phyloP scores from a whole-genome alignment of 495 filamentous ascomycete genomes.

The Darksidea phi region DNA sequence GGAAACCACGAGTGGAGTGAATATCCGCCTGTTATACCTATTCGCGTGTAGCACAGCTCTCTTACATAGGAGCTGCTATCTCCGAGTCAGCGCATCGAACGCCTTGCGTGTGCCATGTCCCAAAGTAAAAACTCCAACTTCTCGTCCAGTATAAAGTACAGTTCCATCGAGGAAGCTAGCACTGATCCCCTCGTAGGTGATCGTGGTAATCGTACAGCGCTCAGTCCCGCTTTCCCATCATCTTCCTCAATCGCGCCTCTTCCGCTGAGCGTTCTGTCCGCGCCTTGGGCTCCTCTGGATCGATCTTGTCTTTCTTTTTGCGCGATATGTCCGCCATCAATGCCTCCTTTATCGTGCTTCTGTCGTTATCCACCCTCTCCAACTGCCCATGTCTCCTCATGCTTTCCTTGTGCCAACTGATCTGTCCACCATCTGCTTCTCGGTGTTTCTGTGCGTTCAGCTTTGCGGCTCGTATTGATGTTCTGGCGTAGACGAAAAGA shows the following conservation, averaged over 20 bases:
- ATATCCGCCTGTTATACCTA: too few species aligned
- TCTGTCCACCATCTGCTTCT: conserved; percentile 43
- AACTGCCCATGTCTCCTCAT: conserved; percentile 40
- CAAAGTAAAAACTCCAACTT: too few species aligned
- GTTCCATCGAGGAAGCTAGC: too few species aligned
- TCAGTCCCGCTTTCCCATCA: conserved; percentile 29
- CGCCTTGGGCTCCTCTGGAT: neutral
- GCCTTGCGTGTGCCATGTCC: too few species aligned
- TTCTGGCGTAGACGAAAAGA: conserved; percentile 49
- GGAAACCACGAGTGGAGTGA: too few species aligned
- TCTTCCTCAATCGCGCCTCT: conserved; percentile 23
- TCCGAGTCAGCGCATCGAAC: too few species aligned
- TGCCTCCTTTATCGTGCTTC: conserved; percentile 33
- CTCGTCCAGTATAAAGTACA: too few species aligned
- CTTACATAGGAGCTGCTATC: too few species aligned
- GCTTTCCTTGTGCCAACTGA: conserved; percentile 42
- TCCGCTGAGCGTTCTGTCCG: conserved; percentile 19
- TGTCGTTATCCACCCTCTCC: conserved; percentile 37
- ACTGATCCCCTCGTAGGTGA: too few species aligned
- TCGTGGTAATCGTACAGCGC: neutral
- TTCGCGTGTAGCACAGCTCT: too few species aligned
- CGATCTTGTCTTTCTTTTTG: conserved; percentile 7
- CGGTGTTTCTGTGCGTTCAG: conserved; percentile 45
- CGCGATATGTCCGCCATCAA: conserved; percentile 22
- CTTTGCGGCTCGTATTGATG: conserved; percentile 48